Conservation (phyloP, 1,139 yeast species). For the Pichia sp. region DNA sequence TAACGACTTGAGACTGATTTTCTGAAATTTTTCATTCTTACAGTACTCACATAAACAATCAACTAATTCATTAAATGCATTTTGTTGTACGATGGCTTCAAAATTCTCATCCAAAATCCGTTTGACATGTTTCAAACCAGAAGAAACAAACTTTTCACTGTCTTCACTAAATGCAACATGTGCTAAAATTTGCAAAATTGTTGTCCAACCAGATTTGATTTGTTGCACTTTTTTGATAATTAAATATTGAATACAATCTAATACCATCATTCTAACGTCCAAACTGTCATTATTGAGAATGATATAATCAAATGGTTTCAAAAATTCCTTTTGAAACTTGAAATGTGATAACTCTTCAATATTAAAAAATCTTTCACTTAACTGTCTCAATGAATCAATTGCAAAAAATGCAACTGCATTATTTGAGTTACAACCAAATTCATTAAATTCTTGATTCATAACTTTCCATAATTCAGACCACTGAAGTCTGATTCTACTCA, state of each 20-base stretch:
- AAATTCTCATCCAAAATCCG: constrained; percentile 58
- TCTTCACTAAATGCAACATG: constrained; percentile 50
- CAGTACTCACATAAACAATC: constrained; percentile 73
- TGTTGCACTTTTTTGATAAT: constrained; percentile 65
- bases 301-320: constrained; percentile 83
- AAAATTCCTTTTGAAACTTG: constrained; percentile 90
- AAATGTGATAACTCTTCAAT: constrained; percentile 92
- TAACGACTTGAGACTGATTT: constrained; percentile 70
- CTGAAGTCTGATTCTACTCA: constrained; percentile 92
- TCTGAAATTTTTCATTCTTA: constrained; percentile 78
- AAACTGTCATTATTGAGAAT: constrained; percentile 58
- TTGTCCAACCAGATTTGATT: constrained; percentile 92
- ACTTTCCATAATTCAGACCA: constrained; percentile 96
- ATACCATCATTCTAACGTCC: constrained; percentile 81
- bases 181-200: constrained; percentile 72
- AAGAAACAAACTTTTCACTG: constrained; percentile 51
- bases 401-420: constrained; percentile 81
- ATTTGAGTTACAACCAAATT: constrained; percentile 76
- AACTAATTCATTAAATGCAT: constrained; percentile 69
- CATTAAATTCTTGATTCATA: constrained; percentile 85
- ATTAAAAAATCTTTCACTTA: constrained; percentile 86
- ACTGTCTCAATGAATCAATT: constrained; percentile 85
- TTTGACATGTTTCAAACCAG: constrained; percentile 57
- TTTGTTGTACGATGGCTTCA: constrained; percentile 62
- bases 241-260: constrained; percentile 86